A percentile compares a stretch with the other conserved stretches of the same genome.
phyloP scores from a whole-genome alignment of 768 basidiomycete species.

The Russula olivacea region DNA sequence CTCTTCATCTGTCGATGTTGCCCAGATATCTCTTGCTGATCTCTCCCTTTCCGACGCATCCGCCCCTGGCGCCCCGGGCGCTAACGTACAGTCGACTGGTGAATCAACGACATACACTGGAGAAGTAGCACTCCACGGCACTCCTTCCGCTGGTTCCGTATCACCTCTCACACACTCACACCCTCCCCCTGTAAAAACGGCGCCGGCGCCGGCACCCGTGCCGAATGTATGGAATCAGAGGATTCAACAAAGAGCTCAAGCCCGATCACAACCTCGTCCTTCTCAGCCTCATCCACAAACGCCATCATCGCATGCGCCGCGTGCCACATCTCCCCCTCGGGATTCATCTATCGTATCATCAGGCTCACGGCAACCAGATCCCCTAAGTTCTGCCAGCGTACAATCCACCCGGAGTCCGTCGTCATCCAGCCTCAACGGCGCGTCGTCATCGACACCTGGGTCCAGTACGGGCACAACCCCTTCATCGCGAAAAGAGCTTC shows the following conservation, averaged over 20 bases:
- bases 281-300: constrained; percentile 17
- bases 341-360: background rate
- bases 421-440: constrained; percentile 9
- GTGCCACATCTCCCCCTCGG: constrained; percentile 2
- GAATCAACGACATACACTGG: constrained; percentile 12
- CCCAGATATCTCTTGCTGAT: constrained; percentile 3
- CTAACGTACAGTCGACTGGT: background rate
- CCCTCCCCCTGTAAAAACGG: constrained; percentile 20
- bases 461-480: constrained; percentile 35
- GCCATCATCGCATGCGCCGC: constrained; percentile 8
- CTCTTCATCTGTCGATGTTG: constrained; percentile 5
- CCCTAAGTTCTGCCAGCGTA: background rate
- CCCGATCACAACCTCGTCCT: constrained; percentile 28
- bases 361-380: constrained; percentile 8
- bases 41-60: constrained; percentile 16
- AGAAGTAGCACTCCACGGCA: background rate
- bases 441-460: constrained; percentile 10
- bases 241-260: constrained; percentile 37
- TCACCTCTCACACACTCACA: constrained; percentile 17
- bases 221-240: constrained; percentile 42
- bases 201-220: constrained; percentile 20
- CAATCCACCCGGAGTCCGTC: constrained; percentile 12
- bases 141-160: constrained; percentile 7
- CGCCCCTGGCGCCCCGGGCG: background rate
- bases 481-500: constrained; percentile 40